Evolutionary conservation across 805 yeast genomes (phyloP), one percentile per base, ranked within the genome.

Genomic region (Yamadazyma nakazawae): DNA sequence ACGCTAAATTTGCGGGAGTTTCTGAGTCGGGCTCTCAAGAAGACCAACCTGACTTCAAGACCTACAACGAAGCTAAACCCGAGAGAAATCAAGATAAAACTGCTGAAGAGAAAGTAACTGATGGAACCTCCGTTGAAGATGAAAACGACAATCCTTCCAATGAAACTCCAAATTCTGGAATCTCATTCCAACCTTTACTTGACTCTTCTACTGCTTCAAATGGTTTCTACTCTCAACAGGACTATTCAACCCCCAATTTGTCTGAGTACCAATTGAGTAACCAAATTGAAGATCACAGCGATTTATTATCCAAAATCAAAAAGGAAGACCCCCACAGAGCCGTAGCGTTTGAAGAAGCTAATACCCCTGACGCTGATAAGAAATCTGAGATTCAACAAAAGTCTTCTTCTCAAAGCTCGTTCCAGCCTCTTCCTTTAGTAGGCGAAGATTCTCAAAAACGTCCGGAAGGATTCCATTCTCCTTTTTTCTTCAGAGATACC

Each of bases 201-300:
- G 42, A 36, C 30, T 7, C 35, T 10, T 16, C 40, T 13, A n/a
- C 26, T 10, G 18, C 13, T 17, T 19, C 19, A 10, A 26, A 40
- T 16, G 39, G 47, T n/a, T 34, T 46, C 21, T 48, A 49, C 32
- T 49, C 51, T 9, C 46, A 41, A 14, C 40, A 32, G 1, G 37
- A 17, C 45, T 72, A 65, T 54, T 69, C 75, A 9, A 67, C 72
- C 14, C 77, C 77, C 17, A 72, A 72, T 53, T 58, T 72, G 35
- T 70, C 75, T 1, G 76, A 72, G 53, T 72, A 67, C 52, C 77
- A 72, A 56, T 59, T 72, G 46, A 69, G 65, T 19, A 56, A 72
- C 52, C 67, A 68, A 42, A 71, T 72, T 54, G 54, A 58, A 19
- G 62, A 61, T 47, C 76, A 70, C 48, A 48, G 59, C 24, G 68